These are phyloP conservation scores for Cicer bijugum DNA, from an alignment of 306 rosid species.

Conservation along the genomic window DNA sequence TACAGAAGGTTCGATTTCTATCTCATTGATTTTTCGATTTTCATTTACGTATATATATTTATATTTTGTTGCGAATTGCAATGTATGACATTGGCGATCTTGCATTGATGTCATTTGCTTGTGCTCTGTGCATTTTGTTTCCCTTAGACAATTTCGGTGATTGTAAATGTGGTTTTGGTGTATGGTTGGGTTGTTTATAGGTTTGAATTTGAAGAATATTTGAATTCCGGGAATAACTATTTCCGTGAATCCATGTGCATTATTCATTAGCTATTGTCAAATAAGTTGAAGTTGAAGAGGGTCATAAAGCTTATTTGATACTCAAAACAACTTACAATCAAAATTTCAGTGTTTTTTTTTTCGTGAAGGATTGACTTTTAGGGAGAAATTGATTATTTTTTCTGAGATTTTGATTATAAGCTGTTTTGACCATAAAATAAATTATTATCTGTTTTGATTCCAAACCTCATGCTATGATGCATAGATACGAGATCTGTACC, in stretches of 20 bases:
- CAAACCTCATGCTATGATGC: background rate
- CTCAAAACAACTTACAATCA: background rate
- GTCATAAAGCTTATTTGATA: slow-evolving; percentile 5
- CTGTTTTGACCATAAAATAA: background rate
- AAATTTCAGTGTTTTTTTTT: background rate
- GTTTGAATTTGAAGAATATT: slow-evolving; percentile 17
- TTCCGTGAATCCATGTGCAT: slow-evolving; percentile 5
- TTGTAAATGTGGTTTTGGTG: background rate
- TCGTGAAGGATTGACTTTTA: background rate
- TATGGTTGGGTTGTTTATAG: slow-evolving; percentile 12
- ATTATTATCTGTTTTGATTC: background rate
- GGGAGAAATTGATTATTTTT: background rate
- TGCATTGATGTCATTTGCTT: slow-evolving; percentile 8
- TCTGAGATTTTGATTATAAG: slow-evolving; percentile 3
- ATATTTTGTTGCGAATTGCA: background rate
- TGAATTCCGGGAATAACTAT: slow-evolving; percentile 23
- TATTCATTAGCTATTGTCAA: slow-evolving; percentile 18
- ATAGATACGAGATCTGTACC: no score
- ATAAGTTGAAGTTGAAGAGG: slow-evolving; percentile 9
- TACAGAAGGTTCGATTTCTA: slow-evolving; percentile 75
- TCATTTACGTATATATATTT: background rate
- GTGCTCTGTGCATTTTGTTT: background rate
- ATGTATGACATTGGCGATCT: slow-evolving; percentile 27
- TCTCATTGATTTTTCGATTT: slow-evolving; percentile 19
- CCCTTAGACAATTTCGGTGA: slow-evolving; percentile 1